Percentiles rank a stretch among this genome's conserved stretches.
Conservation (phyloP, 768 basidiomycete species). For the Lactifluus volemus region DNA sequence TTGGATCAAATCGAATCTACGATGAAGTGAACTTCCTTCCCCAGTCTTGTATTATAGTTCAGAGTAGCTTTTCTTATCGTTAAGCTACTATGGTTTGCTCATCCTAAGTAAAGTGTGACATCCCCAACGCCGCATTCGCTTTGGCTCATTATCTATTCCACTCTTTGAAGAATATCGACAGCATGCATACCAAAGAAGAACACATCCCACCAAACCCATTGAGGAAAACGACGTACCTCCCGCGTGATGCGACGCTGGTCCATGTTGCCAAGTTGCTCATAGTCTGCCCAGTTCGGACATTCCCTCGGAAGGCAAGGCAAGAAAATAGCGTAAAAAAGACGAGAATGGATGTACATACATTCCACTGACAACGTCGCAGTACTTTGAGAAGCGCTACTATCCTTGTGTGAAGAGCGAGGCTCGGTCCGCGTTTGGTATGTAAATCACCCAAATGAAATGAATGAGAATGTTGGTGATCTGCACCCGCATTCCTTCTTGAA, state of each 20-base stretch:
- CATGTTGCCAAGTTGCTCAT: constrained; percentile 88
- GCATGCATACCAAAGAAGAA: not conserved
- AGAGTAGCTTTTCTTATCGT: not conserved
- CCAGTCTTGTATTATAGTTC: not conserved
- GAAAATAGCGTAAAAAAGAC: not conserved
- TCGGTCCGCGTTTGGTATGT: constrained; percentile 49
- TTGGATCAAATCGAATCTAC: constrained; percentile 53
- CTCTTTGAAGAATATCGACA: not conserved
- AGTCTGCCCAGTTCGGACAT: constrained; percentile 35
- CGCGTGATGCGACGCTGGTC: constrained; percentile 86
- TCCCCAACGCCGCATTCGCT: not conserved
- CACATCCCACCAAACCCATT: not conserved
- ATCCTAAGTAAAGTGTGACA: not conserved
- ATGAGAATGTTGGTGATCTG: constrained; percentile 65
- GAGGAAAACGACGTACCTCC: constrained; percentile 49
- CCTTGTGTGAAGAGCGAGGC: constrained; percentile 51
- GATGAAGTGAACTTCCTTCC: constrained; percentile 46
- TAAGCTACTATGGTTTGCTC: not conserved
- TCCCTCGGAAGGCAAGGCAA: not conserved
- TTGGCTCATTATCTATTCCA: not conserved
- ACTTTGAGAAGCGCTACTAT: constrained; percentile 67
- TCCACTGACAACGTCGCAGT: constrained; percentile 81
- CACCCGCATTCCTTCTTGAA: not conserved
- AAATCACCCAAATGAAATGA: constrained; percentile 78
- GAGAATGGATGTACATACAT: constrained; percentile 56